These are phyloP conservation scores for Fusarium verrucosum DNA, from an alignment of 2,329 filamentous ascomycete species.

Conservation along the genomic window DNA sequence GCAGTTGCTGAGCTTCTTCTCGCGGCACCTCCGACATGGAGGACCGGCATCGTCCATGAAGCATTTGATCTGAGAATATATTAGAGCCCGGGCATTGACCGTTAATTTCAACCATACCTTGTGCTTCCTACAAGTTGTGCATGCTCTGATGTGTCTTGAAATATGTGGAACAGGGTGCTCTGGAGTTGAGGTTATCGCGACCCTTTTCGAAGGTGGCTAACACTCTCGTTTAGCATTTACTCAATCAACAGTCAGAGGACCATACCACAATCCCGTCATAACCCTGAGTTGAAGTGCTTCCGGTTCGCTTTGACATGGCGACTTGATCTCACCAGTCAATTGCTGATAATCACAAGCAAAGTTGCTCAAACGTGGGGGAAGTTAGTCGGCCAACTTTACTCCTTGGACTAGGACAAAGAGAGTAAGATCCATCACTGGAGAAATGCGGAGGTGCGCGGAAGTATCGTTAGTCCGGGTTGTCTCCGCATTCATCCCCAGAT, in stretches of 20 bases:
- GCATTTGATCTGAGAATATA: conserved; percentile 50
- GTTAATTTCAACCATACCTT: conserved; percentile 41
- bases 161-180: conserved; percentile 54
- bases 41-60: conserved; percentile 53
- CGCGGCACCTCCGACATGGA: conserved; percentile 51
- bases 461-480: conserved; percentile 3
- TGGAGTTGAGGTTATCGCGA: conserved; percentile 56
- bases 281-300: background rate
- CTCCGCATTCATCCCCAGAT: background rate
- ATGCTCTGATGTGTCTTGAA: conserved; percentile 53
- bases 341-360: background rate
- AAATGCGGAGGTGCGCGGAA: conserved; percentile 16
- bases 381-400: conserved; percentile 2
- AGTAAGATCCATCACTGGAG: background rate
- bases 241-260: fast-evolving
- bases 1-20: conserved; percentile 50
- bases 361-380: conserved; percentile 16
- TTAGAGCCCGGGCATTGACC: fast-evolving
- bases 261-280: conserved; percentile 8
- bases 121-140: conserved; percentile 53
- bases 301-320: conserved; percentile 19
- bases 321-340: background rate
- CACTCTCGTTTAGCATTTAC: background rate
- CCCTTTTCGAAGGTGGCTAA: conserved; percentile 16
- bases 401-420: background rate